Evolutionary conservation across 768 basidiomycete genomes (phyloP).

Genomic region (Leccinum ochraceum): DNA sequence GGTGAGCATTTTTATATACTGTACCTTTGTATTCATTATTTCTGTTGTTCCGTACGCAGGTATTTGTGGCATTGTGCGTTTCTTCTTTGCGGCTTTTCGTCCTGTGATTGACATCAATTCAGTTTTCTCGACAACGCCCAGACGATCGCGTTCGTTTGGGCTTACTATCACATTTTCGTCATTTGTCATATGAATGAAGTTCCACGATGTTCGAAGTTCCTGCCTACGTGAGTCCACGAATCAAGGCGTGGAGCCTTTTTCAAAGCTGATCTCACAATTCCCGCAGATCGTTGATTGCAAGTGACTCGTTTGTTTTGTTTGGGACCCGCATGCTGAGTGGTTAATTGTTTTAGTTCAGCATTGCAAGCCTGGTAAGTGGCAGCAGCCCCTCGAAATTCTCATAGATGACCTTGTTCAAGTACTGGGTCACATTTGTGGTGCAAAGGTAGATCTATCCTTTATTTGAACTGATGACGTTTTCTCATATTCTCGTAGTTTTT

Average conservation of each 20-base stretch:
- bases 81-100: too few species aligned
- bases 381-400: background rate
- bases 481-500: constrained; percentile 20
- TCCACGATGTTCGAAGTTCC: background rate
- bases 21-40: background rate
- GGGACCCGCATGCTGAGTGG: background rate
- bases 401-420: constrained; percentile 12
- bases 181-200: constrained; percentile 8
- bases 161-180: constrained; percentile 8
- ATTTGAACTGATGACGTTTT: background rate
- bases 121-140: constrained; percentile 14
- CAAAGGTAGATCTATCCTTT: constrained; percentile 14
- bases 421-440: constrained; percentile 20
- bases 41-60: constrained; percentile 1
- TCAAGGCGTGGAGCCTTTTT: background rate
- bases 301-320: background rate
- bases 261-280: background rate
- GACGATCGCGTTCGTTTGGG: background rate
- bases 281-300: constrained; percentile 9
- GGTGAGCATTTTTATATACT: constrained; percentile 10
- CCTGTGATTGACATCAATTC: background rate
- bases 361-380: constrained; percentile 7
- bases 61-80: constrained; percentile 13
- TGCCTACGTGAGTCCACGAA: constrained; percentile 11
- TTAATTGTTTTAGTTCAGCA: constrained; percentile 2